Percentiles rank a stretch among this genome's conserved stretches.
Evolutionary conservation across 2,329 filamentous ascomycete genomes (phyloP).

Genomic region (Neophaeococcomyces aloes): DNA sequence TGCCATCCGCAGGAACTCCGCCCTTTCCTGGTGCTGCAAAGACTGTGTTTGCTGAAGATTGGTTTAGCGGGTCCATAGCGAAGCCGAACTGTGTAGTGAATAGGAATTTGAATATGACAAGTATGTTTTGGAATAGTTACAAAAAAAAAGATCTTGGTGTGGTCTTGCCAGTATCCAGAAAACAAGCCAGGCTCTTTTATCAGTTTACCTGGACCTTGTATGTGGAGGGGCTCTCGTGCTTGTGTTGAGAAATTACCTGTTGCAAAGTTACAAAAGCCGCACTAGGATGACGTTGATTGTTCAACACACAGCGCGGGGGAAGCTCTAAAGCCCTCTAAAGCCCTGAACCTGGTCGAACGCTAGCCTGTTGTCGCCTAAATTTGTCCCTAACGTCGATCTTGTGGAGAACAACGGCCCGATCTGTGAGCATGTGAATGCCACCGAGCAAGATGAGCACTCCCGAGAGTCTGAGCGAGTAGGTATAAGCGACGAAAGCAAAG

Average conservation of each 20-base stretch:
- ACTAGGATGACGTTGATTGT: conserved; percentile 1
- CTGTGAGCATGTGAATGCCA: conserved; percentile 1
- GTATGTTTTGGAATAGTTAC: not conserved
- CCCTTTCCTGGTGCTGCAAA: not conserved
- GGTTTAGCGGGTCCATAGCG: conserved; percentile 2
- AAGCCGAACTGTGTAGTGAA: not conserved
- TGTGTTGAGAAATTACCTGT: not conserved
- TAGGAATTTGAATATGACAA: not conserved
- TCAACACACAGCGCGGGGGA: conserved; percentile 4
- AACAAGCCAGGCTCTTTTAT: not conserved
- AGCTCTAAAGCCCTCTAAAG: not conserved
- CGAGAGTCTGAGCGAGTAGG: not conserved
- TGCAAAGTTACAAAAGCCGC: not conserved
- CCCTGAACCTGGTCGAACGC: not conserved
- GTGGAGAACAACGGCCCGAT: not conserved
- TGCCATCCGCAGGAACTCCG: conserved; percentile 1
- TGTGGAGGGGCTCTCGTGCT: conserved; percentile 4
- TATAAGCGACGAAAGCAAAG: not conserved
- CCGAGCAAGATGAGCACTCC: not conserved
- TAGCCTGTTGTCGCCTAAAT: not conserved
- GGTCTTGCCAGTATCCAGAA: no score
- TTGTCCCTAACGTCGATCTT: not conserved
- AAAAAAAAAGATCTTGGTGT: no score
- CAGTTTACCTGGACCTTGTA: not conserved
- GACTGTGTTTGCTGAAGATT: conserved; percentile 3